Percentiles rank a stretch among this genome's conserved stretches.
These are phyloP conservation scores for Trichophaea hybrida DNA, from an alignment of 2,329 filamentous ascomycete species.

Conservation along the genomic window DNA sequence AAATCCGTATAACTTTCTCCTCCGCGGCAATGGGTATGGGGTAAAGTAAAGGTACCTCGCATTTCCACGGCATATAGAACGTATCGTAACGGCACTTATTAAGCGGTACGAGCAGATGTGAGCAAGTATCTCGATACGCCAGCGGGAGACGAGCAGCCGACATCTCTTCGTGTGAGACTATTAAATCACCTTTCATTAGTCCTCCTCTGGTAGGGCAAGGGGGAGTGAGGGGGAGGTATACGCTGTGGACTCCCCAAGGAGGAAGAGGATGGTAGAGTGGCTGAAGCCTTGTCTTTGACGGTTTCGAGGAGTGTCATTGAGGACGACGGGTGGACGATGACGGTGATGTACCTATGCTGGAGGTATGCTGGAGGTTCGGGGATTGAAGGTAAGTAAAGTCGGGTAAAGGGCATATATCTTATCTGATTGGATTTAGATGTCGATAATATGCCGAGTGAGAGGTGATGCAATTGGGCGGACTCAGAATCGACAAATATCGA, in stretches of 20 bases:
- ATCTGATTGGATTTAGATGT: too few relatives aligned
- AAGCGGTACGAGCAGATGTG: conserved; percentile 82
- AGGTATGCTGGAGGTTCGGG: background rate
- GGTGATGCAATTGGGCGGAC: too few relatives aligned
- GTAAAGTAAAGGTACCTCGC: conserved; percentile 70
- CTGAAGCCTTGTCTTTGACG: background rate
- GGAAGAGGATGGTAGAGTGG: background rate
- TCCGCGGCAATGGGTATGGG: background rate
- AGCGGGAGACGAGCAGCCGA: conserved; percentile 17
- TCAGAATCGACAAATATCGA: too few relatives aligned
- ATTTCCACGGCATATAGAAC: conserved; percentile 96
- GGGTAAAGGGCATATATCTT: too few relatives aligned
- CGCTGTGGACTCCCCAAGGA: background rate
- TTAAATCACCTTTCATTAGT: background rate
- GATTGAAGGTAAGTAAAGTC: background rate
- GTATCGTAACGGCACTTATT: conserved; percentile 87
- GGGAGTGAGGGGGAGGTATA: background rate
- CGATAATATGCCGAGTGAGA: too few relatives aligned
- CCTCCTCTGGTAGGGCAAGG: background rate
- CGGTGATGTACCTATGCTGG: background rate
- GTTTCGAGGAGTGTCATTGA: conserved; percentile 4
- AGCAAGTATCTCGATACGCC: conserved; percentile 87
- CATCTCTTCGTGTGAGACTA: conserved; percentile 21
- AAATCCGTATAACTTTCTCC: background rate
- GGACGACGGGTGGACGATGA: background rate